These are phyloP conservation scores for Chaetoscypha palmicola DNA, from an alignment of 2,329 filamentous ascomycete genomes.

Conservation along the genomic window DNA sequence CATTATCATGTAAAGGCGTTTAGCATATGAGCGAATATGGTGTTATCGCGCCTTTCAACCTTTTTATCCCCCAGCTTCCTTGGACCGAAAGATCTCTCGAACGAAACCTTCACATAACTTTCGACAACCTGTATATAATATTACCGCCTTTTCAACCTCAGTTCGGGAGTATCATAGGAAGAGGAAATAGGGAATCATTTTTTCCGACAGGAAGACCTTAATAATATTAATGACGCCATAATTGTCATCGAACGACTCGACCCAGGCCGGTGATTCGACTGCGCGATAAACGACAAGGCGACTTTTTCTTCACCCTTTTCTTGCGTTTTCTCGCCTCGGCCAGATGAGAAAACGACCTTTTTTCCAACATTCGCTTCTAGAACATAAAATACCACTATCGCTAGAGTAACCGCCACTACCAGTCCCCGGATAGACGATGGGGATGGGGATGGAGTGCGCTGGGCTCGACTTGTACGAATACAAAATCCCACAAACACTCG, in stretches of 20 bases:
- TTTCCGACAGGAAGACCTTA: conserved; percentile 5
- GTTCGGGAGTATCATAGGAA: conserved; percentile 13
- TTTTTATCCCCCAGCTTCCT: conserved; percentile 15
- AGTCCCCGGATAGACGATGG: neutral
- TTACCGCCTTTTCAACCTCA: neutral
- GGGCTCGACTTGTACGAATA: conserved; percentile 24
- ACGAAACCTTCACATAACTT: conserved; percentile 4
- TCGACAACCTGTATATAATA: conserved; percentile 25
- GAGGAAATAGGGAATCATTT: neutral
- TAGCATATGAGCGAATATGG: conserved; percentile 27
- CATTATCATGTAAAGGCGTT: conserved; percentile 28
- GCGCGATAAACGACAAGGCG: neutral
- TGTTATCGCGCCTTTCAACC: conserved; percentile 10
- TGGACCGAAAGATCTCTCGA: conserved; percentile 10
- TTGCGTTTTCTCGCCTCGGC: conserved; percentile 1
- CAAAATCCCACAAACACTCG: conserved; percentile 16
- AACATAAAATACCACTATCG: conserved; percentile 24
- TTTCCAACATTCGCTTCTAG: conserved; percentile 12
- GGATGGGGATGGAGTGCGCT: conserved; percentile 15
- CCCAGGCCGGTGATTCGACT: neutral
- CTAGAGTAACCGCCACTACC: conserved; percentile 28
- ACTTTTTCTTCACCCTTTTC: conserved; percentile 7
- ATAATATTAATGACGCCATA: conserved; percentile 24
- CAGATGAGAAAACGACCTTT: conserved; percentile 1
- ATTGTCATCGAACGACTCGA: neutral